Conservation (phyloP, 2,329 filamentous ascomycete species). For the Periconia sp. region DNA sequence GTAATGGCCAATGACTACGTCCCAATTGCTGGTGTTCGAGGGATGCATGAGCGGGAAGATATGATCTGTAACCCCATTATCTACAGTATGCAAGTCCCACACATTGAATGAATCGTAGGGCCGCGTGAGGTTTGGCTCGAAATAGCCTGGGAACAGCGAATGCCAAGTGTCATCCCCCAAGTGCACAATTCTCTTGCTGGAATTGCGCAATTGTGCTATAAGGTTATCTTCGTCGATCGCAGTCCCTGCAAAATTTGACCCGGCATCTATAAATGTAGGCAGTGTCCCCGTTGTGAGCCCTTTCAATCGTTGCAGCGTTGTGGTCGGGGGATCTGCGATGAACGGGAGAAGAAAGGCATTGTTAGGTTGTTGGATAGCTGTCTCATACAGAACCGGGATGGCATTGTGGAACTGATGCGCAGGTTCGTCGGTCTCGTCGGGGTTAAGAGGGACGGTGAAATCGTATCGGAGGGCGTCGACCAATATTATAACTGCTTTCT, state of each 20-base stretch:
- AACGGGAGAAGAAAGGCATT: conserved; percentile 92
- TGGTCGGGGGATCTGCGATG: conserved; percentile 94
- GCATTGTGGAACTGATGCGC: conserved; percentile 80
- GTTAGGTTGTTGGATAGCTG: conserved; percentile 69
- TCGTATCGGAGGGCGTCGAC: conserved; percentile 96
- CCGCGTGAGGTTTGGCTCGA: conserved; percentile 80
- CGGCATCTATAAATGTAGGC: conserved; percentile 90
- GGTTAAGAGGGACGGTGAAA: conserved; percentile 80
- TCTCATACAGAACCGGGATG: conserved; percentile 83
- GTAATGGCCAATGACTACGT: conserved; percentile 92
- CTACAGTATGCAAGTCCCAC: conserved; percentile 95
- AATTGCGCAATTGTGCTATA: conserved; percentile 63
- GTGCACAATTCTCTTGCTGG: conserved; percentile 80
- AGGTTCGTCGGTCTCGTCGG: conserved; percentile 51
- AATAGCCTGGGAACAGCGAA: conserved; percentile 88
- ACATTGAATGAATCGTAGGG: conserved; percentile 98
- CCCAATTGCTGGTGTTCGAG: conserved; percentile 72
- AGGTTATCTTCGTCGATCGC: conserved; percentile 92
- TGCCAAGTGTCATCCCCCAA: conserved; percentile 99
- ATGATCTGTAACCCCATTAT: conserved; percentile 91
- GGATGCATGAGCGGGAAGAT: conserved; percentile 78
- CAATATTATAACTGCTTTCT: conserved; percentile 86
- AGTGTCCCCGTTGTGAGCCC: conserved; percentile 93
- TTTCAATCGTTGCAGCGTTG: conserved; percentile 89
- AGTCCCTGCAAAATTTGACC: conserved; percentile 92